Percentiles rank a stretch among this genome's conserved stretches.
These are phyloP conservation scores for Penicillium sp. DNA, from an alignment of 2,329 filamentous ascomycete species.

Conservation along the genomic window DNA sequence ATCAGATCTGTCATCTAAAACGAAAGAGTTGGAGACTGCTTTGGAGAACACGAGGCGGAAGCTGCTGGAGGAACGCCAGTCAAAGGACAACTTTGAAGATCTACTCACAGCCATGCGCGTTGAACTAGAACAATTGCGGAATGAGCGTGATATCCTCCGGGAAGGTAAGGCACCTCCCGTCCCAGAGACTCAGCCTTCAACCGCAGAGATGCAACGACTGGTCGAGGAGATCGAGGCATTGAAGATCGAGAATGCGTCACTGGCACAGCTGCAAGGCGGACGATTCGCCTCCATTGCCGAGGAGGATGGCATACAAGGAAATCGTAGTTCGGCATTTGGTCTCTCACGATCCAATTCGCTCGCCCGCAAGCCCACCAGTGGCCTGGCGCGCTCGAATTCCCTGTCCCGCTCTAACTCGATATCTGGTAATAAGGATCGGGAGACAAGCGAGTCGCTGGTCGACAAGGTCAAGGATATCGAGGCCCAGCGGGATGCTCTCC, in stretches of 20 bases:
- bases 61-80: constrained; percentile 79
- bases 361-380: constrained; percentile 54
- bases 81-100: constrained; percentile 93
- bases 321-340: constrained; percentile 54
- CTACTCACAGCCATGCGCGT: constrained; percentile 79
- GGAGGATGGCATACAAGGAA: constrained; percentile 52
- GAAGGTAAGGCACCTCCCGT: constrained; percentile 78
- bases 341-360: constrained; percentile 70
- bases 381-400: constrained; percentile 49
- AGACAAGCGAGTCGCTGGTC: constrained; percentile 70
- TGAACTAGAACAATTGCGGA: constrained; percentile 78
- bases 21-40: constrained; percentile 76
- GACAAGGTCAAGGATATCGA: constrained; percentile 91
- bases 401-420: constrained; percentile 64
- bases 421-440: constrained; percentile 53
- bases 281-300: constrained; percentile 66
- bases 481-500: constrained; percentile 88
- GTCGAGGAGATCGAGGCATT: constrained; percentile 81
- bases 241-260: constrained; percentile 51
- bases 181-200: constrained; percentile 61
- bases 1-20: constrained; percentile 55
- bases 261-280: constrained; percentile 52
- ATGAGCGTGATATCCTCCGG: constrained; percentile 70
- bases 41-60: constrained; percentile 83
- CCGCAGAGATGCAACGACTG: constrained; percentile 66